Conservation (phyloP, 306 rosid species). For the Acacia confusa region DNA sequence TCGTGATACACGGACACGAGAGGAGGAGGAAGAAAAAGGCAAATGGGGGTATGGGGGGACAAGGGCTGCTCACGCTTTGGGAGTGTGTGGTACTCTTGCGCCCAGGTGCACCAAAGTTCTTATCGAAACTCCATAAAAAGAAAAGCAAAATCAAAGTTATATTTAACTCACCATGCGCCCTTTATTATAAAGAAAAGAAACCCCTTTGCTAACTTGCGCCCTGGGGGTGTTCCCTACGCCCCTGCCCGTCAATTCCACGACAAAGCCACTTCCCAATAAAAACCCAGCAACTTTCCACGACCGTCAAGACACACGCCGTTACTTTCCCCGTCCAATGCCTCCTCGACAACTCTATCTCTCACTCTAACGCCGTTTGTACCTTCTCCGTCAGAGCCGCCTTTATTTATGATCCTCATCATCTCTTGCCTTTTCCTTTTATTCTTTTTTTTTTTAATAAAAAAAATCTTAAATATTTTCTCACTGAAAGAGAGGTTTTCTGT, state of each 20-base stretch:
- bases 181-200: not conserved
- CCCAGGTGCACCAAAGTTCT: constrained; percentile 36
- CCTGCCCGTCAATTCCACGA: constrained; percentile 63
- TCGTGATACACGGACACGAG: not conserved
- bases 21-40: not conserved
- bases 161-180: not conserved
- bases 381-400: constrained; percentile 42
- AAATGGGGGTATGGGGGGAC: not conserved
- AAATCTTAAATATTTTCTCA: not conserved
- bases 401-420: constrained; percentile 19
- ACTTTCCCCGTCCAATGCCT: constrained; percentile 30
- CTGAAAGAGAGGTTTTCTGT: not conserved
- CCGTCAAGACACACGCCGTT: constrained; percentile 50
- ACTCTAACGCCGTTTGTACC: constrained; percentile 26
- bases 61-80: constrained; percentile 24
- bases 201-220: constrained; percentile 32
- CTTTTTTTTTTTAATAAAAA: not conserved
- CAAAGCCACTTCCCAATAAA: constrained; percentile 71
- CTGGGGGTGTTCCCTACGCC: constrained; percentile 32
- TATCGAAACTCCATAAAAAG: not conserved
- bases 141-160: not conserved
- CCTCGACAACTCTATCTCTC: not conserved
- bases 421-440: not conserved
- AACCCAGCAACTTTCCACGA: constrained; percentile 45
- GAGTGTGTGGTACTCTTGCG: constrained; percentile 35